Evolutionary conservation across 2,329 filamentous ascomycete genomes (phyloP), one percentile per base, ranked within the genome.

Genomic region (Nemania abortiva): DNA sequence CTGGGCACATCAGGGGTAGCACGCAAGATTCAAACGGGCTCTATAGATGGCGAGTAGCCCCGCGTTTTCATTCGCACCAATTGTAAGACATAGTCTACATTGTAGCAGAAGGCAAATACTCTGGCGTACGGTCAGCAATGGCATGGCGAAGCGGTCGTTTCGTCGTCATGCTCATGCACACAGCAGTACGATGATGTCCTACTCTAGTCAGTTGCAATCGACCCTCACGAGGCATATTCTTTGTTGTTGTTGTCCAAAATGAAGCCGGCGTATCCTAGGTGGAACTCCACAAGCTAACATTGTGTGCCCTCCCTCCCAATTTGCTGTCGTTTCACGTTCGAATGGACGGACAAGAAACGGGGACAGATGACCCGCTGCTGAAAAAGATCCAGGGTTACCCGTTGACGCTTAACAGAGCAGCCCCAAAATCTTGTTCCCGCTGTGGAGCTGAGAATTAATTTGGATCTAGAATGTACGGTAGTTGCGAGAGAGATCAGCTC

Each of bases 21-120:
- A 63, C 62, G 61, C 24, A 61, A 37, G 61, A 68, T 65, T 66
- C 60, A 75, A 76, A 76, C 74, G 73, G 53, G 34, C n/a, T 45
- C 61, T 67, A 65, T 72, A 70, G 49, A 63, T 65, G 69, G 56
- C 68, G 53, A 59, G 66, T 70, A 71, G 72, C 74, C 74, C 73
- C 74, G 74, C 74, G 68, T 57, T 68, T 27, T 54, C 67, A 70
- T 73, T 67, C 57, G 18, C 65, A 63, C 64, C 58, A 15, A 52
- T 45, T 55, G n/a, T 73, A 29, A 73, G 68, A 72, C 72, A 73
- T 53, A 39, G 42, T 54, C 62, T 53, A 54, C 70, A 66, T 53
- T 20, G 65, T 61, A 70, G 9, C 64, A 69, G 72, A 72, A 73
- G 73, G 50, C 65, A 63, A 49, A 73, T 66, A 70, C 66, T 72